Percentiles rank a stretch among this genome's conserved stretches.
Evolutionary conservation across 352 stramenopile species (phyloP).

Genomic region (Globisporangium polare): DNA sequence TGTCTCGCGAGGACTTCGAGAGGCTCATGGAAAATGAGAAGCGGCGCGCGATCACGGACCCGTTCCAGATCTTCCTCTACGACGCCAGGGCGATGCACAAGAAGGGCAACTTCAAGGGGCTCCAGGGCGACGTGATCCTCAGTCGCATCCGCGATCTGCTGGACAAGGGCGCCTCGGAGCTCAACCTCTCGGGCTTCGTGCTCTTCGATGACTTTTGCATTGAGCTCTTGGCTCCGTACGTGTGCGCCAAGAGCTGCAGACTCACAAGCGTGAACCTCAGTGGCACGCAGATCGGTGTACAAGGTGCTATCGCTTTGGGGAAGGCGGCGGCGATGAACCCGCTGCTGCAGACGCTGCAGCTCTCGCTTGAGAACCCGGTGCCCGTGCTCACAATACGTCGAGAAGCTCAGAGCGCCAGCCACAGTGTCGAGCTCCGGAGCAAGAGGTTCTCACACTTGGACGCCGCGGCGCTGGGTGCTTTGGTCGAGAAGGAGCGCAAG

Average conservation of each 20-base stretch:
- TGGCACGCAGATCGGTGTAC: conserved; percentile 47
- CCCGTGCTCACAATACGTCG: conserved; percentile 26
- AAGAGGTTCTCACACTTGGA: conserved; percentile 58
- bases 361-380: conserved; percentile 34
- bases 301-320: conserved; percentile 34
- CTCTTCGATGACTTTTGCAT: conserved; percentile 57
- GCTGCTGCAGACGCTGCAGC: conserved; percentile 42
- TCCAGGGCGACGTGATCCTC: conserved; percentile 48
- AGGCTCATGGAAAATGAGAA: conserved; percentile 65
- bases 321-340: conserved; percentile 27
- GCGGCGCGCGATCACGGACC: conserved; percentile 46
- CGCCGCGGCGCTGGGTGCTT: conserved; percentile 41
- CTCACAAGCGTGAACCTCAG: conserved; percentile 42
- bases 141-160: conserved; percentile 46
- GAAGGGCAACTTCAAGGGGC: conserved; percentile 64
- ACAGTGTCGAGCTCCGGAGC: conserved; percentile 19
- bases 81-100: conserved; percentile 58
- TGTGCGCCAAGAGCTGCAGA: conserved; percentile 48
- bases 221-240: conserved; percentile 45
- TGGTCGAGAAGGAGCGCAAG: conserved; percentile 52
- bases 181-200: conserved; percentile 52
- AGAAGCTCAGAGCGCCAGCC: conserved; percentile 26
- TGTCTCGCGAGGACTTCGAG: conserved; percentile 28
- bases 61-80: conserved; percentile 62
- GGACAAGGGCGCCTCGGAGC: conserved; percentile 23